Conservation (phyloP, 805 yeast species). For the Ascoidea tarda region DNA sequence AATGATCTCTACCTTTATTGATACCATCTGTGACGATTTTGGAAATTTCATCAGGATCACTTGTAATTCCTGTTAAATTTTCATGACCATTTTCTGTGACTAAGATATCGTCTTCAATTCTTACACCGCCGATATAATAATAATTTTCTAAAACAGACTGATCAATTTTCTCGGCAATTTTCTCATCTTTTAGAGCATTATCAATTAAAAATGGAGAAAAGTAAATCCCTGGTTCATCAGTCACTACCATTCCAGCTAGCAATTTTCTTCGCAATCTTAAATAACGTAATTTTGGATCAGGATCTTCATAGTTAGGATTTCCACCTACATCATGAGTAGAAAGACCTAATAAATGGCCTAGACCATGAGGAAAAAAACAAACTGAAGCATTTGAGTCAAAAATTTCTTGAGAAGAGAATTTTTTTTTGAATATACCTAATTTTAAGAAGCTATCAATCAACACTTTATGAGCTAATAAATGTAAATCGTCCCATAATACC, state of each 20-base stretch:
- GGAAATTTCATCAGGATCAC: slow-evolving; percentile 74
- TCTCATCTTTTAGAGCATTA: slow-evolving; percentile 37
- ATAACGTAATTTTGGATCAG: slow-evolving; percentile 61
- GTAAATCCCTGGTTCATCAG: slow-evolving; percentile 92
- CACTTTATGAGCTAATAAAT: slow-evolving; percentile 64
- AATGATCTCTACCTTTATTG: slow-evolving; percentile 42
- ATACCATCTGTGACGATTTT: slow-evolving; percentile 62
- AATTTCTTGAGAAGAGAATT: slow-evolving; percentile 43
- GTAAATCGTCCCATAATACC: slow-evolving; percentile 73
- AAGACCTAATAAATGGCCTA: slow-evolving; percentile 89
- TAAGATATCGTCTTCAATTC: slow-evolving; percentile 87
- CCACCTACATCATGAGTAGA: slow-evolving; percentile 97
- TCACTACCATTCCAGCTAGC: slow-evolving; percentile 68
- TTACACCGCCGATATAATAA: slow-evolving; percentile 89
- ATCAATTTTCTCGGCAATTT: slow-evolving; percentile 45
- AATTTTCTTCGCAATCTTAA: slow-evolving; percentile 70
- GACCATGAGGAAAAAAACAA: slow-evolving; percentile 87
- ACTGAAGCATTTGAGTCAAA: slow-evolving; percentile 57
- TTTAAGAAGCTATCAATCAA: slow-evolving; percentile 56
- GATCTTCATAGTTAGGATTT: slow-evolving; percentile 68
- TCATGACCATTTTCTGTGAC: slow-evolving; percentile 69
- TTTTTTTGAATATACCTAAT: slow-evolving; percentile 63
- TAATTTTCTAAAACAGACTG: slow-evolving; percentile 56
- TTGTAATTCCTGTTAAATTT: slow-evolving; percentile 69
- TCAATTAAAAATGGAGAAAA: slow-evolving; percentile 74